Base-by-base conservation (phyloP, 805 yeast species). In the Metschnikowia similis region DNA sequence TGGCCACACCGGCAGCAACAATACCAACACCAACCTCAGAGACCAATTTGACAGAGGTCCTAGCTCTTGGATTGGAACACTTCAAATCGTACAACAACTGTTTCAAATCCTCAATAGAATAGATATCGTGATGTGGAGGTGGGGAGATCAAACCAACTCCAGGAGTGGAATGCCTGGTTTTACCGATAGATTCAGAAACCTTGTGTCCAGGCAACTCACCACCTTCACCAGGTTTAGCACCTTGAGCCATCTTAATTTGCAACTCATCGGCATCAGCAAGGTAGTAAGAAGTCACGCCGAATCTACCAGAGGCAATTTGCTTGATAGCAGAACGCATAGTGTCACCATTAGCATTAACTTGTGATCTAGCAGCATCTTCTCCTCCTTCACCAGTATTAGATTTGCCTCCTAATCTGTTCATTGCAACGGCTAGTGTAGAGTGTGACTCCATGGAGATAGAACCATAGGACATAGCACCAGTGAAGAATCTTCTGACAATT, bases 401-500 rank as follows among this genome's bases (percentile, higher is more conserved):
- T 71, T 91, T 94, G 59, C 97, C 99, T 48, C 98, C 98, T 56
- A 92, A 78, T 67, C 98, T 79, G 76, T 92, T 92, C 99, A 92
- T 92, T 42, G 99, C 99, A 49, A 92, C 96, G 11, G 99, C 99
- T 60, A 92, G 75, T 9, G 99, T 92, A 4, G 97, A 89, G 71
- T 92, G 99, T 2, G 97, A 91, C 71, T 92, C 99, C 96, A 91
- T 87, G 4, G 98, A 92, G 65, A 92, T 92, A 44, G 98, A 92
- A 65, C 99, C 99, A 65, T 94, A 92, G 1, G 97, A 91, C 99
- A 92, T 92, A 47, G 99, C 99, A 74, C 99, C 99, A n/a, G 99
- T 91, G 56, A 91, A 91, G 67, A 94, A 94, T 62, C 99, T 82
- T 62, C 97, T 84, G 32, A 91, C 99, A 67, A 92, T 92, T 69